Percentiles rank a stretch among this genome's conserved stretches.
These are phyloP conservation scores for Dipteronia sinensis DNA, from an alignment of 345 rosid genomes.

Conservation along the genomic window DNA sequence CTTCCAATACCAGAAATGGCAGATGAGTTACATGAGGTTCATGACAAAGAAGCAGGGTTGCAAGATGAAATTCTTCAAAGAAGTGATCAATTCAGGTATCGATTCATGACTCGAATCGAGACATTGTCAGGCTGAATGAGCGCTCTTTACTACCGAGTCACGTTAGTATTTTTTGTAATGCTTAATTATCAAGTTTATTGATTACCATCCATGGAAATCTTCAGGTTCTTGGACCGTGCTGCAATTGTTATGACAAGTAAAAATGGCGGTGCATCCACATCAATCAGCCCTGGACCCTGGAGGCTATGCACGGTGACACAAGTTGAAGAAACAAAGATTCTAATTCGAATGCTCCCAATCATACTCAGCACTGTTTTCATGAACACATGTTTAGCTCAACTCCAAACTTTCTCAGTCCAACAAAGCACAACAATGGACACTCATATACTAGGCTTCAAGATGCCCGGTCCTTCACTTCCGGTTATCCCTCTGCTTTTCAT, in stretches of 20 bases:
- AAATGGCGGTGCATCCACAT: conserved; percentile 20
- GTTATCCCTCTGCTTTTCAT: conserved; percentile 56
- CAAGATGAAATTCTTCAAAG: conserved; percentile 41
- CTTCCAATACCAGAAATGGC: conserved; percentile 45
- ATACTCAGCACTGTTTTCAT: conserved; percentile 62
- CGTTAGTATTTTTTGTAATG: neutral
- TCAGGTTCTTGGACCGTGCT: conserved; percentile 58
- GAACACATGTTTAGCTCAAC: conserved; percentile 73
- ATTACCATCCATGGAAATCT: neutral
- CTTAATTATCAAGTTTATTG: no score
- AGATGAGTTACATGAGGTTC: conserved; percentile 48
- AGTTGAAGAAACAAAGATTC: conserved; percentile 64
- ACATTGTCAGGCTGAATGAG: no score
- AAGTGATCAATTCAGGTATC: conserved; percentile 59
- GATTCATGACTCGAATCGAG: no score
- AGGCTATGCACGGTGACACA: conserved; percentile 60
- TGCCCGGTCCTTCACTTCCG: conserved; percentile 60
- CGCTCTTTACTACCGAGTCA: no score
- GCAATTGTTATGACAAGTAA: conserved; percentile 30
- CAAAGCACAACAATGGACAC: conserved; percentile 66
- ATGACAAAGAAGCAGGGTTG: conserved; percentile 39
- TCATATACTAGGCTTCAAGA: conserved; percentile 37
- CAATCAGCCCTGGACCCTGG: conserved; percentile 40
- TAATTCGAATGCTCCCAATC: conserved; percentile 60
- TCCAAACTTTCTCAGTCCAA: conserved; percentile 59